Evolutionary conservation across 2,329 filamentous ascomycete genomes (phyloP).

Genomic region (Ophiostoma himal-ulmi): DNA sequence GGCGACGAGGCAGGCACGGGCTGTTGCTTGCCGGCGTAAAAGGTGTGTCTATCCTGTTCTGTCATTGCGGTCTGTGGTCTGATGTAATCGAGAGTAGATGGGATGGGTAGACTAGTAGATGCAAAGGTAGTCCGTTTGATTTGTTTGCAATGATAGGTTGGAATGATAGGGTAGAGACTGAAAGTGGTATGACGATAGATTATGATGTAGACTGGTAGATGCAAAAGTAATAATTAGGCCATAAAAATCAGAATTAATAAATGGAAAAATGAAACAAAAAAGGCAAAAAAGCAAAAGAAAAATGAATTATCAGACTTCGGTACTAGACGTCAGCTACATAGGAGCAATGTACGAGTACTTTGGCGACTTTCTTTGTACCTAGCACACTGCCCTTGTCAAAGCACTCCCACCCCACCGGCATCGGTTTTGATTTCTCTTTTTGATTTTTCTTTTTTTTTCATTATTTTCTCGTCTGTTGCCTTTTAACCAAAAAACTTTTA

Average conservation of each 20-base stretch:
- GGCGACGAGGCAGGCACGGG: constrained; percentile 48
- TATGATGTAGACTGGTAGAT: constrained; percentile 1
- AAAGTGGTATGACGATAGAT: constrained; percentile 3
- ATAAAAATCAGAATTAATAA: not conserved
- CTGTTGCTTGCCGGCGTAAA: constrained; percentile 67
- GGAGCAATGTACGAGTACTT: not conserved
- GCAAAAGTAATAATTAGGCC: not conserved
- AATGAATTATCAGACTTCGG: not conserved
- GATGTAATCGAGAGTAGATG: not conserved
- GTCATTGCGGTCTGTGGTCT: not conserved
- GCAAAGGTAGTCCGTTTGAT: not conserved
- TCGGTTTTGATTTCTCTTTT: not conserved
- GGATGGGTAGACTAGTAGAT: not conserved
- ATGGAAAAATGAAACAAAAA: not conserved
- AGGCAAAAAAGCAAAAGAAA: not conserved
- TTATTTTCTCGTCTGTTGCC: not conserved
- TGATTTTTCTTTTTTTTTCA: not conserved
- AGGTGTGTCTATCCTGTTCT: constrained; percentile 53
- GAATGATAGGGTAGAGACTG: not conserved
- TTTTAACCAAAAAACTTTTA: not conserved
- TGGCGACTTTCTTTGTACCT: not conserved
- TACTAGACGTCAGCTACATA: not conserved
- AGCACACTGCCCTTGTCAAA: not conserved
- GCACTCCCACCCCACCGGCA: not conserved
- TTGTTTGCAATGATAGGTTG: not conserved